A percentile compares a stretch with the other conserved stretches of the same genome.
phyloP scores from a whole-genome alignment of 2,329 filamentous ascomycete species.

The Verticillium klebahnii region DNA sequence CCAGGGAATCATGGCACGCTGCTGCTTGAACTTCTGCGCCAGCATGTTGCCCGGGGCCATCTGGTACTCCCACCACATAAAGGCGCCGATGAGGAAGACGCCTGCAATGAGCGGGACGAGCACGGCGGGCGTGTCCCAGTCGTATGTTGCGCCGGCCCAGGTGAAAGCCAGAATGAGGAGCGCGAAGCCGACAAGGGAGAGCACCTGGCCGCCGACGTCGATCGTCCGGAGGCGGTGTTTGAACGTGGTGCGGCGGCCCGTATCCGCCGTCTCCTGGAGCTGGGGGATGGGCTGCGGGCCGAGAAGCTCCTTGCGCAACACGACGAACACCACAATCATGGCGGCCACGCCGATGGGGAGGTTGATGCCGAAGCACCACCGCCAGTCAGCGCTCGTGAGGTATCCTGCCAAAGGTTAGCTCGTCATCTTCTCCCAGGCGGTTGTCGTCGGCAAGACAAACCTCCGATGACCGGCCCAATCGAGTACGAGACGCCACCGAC shows the following conservation, averaged over 20 bases:
- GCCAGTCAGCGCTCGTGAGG: slow-evolving; percentile 51
- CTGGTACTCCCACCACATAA: slow-evolving; percentile 48
- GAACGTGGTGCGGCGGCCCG: slow-evolving; percentile 28
- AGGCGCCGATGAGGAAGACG: slow-evolving; percentile 30
- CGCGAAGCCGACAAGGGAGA: slow-evolving; percentile 52
- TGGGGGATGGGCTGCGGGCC: slow-evolving; percentile 44
- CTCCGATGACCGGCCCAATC: slow-evolving; percentile 58
- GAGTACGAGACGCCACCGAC: slow-evolving; percentile 53
- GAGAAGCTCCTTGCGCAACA: slow-evolving; percentile 56
- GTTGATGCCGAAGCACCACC: slow-evolving; percentile 64
- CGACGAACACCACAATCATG: slow-evolving; percentile 47
- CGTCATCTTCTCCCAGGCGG: not conserved
- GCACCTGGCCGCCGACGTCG: slow-evolving; percentile 49
- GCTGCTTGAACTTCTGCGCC: slow-evolving; percentile 42
- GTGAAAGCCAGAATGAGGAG: slow-evolving; percentile 50
- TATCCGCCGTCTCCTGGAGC: slow-evolving; percentile 32
- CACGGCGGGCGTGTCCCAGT: slow-evolving; percentile 45
- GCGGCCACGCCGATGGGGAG: slow-evolving; percentile 50
- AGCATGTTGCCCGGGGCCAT: slow-evolving; percentile 45
- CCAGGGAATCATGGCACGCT: slow-evolving; percentile 62
- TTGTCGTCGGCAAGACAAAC: slow-evolving; percentile 10
- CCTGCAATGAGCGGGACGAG: slow-evolving; percentile 44
- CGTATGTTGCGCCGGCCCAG: slow-evolving; percentile 50
- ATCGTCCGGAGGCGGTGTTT: slow-evolving; percentile 44
- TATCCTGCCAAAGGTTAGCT: slow-evolving; percentile 26